These are phyloP conservation scores for Tephrocybe sp. DNA, from an alignment of 768 basidiomycete genomes.

Conservation along the genomic window DNA sequence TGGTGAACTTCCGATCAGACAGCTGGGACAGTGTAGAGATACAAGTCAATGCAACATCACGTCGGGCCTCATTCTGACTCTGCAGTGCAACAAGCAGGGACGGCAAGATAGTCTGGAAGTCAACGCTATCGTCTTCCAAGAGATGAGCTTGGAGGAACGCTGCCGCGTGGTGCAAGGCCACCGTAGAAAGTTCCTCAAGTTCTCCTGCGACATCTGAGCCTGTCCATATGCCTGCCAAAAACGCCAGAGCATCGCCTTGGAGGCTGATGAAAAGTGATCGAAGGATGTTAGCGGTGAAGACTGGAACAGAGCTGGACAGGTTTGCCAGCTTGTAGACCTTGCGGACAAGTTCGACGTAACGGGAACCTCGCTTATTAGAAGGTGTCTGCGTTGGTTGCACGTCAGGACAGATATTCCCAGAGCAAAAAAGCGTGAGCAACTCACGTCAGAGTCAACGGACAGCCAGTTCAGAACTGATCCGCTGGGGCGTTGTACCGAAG, in stretches of 20 bases:
- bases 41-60: constrained; percentile 56
- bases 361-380: constrained; percentile 25
- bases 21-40: constrained; percentile 46
- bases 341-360: constrained; percentile 63
- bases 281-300: constrained; percentile 58
- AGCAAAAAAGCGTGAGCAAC: constrained; percentile 11
- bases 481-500: constrained; percentile 47
- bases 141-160: constrained; percentile 82
- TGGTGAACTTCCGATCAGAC: constrained; percentile 42
- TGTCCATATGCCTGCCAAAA: constrained; percentile 77
- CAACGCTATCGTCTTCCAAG: constrained; percentile 49
- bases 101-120: constrained; percentile 82
- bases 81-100: constrained; percentile 64
- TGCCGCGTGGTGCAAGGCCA: constrained; percentile 71
- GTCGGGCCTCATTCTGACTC: constrained; percentile 38
- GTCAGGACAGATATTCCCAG: background rate
- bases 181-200: constrained; percentile 37
- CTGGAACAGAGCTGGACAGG: constrained; percentile 43
- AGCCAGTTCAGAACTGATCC: constrained; percentile 54
- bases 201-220: constrained; percentile 22
- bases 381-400: constrained; percentile 1
- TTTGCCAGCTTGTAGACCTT: constrained; percentile 69
- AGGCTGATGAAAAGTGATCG: constrained; percentile 66
- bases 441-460: constrained; percentile 31
- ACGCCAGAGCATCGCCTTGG: constrained; percentile 69